phyloP scores from a whole-genome alignment of 139 green algal genomes.

The Tetradesmus lagerheimii region DNA sequence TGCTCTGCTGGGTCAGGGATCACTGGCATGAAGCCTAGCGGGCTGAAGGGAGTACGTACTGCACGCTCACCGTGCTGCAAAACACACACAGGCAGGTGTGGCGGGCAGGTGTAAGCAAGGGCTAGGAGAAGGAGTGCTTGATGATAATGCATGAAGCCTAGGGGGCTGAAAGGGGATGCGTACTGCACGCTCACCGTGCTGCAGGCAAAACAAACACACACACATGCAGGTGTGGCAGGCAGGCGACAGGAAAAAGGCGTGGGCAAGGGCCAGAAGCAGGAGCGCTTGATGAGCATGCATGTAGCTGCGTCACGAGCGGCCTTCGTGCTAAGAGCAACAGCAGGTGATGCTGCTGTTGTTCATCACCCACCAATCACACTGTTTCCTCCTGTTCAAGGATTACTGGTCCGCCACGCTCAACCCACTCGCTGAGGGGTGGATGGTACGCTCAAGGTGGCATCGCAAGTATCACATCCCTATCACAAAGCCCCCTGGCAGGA shows the following conservation, averaged over 20 bases:
- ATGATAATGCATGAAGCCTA: slow-evolving; percentile 16
- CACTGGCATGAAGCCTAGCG: slow-evolving; percentile 35
- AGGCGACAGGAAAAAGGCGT: not conserved
- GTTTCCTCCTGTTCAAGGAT: too few species aligned
- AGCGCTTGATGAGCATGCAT: too few species aligned
- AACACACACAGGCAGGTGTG: not conserved
- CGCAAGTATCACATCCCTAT: too few species aligned
- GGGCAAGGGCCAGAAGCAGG: too few species aligned
- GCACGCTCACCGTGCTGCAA: slow-evolving; percentile 65
- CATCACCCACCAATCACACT: too few species aligned
- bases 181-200: slow-evolving; percentile 67
- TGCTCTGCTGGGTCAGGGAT: not conserved
- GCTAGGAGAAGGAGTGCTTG: not conserved
- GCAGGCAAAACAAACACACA: slow-evolving; percentile 35
- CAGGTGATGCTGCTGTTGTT: too few species aligned
- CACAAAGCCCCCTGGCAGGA: too few species aligned
- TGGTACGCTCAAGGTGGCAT: too few species aligned
- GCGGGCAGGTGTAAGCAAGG: not conserved
- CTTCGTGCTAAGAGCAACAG: too few species aligned
- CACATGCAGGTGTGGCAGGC: not conserved
- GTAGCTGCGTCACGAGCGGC: too few species aligned
- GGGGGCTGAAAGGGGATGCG: slow-evolving; percentile 70
- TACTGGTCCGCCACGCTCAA: too few species aligned
- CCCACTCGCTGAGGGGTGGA: too few species aligned
- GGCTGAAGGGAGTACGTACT: slow-evolving; percentile 71